Conservation (phyloP, 345 rosid genomes). For the Sapria himalayana region DNA sequence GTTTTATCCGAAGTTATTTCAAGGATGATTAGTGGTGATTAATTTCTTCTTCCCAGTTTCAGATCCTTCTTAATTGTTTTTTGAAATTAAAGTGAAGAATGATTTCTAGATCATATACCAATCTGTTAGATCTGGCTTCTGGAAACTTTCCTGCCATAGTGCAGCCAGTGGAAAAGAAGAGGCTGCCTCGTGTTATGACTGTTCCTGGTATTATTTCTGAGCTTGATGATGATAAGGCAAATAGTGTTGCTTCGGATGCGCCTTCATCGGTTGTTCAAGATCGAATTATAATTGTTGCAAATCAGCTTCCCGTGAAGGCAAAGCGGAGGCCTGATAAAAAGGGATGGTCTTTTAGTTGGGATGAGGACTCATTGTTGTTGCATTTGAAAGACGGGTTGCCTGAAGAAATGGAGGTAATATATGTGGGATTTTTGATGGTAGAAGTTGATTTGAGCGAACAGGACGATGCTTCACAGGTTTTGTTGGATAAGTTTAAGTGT, state of each 20-base stretch:
- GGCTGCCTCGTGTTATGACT: conserved; percentile 51
- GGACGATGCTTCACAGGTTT: conserved; percentile 48
- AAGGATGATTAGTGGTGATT: conserved; percentile 10
- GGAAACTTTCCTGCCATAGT: conserved; percentile 49
- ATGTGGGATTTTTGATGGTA: conserved; percentile 38
- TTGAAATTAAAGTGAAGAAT: conserved; percentile 16
- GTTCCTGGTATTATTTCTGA: conserved; percentile 60
- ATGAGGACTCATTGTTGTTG: conserved; percentile 37
- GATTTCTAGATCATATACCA: conserved; percentile 59
- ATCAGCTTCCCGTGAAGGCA: conserved; percentile 56
- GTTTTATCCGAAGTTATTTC: not conserved
- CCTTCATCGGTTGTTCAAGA: conserved; percentile 41
- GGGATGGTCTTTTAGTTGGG: conserved; percentile 72
- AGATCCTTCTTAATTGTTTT: conserved; percentile 18
- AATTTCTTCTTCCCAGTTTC: conserved; percentile 14
- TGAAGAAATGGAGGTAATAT: conserved; percentile 58
- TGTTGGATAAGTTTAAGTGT: conserved; percentile 55
- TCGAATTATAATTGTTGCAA: conserved; percentile 46
- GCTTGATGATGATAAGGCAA: conserved; percentile 62
- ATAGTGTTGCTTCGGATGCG: conserved; percentile 44
- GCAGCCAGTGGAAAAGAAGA: conserved; percentile 33
- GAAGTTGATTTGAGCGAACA: conserved; percentile 43
- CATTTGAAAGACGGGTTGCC: conserved; percentile 64
- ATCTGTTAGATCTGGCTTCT: conserved; percentile 67
- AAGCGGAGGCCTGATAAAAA: conserved; percentile 57